These are phyloP conservation scores for Elongisporangium senticosum DNA, from an alignment of 352 stramenopile species.

Conservation along the genomic window DNA sequence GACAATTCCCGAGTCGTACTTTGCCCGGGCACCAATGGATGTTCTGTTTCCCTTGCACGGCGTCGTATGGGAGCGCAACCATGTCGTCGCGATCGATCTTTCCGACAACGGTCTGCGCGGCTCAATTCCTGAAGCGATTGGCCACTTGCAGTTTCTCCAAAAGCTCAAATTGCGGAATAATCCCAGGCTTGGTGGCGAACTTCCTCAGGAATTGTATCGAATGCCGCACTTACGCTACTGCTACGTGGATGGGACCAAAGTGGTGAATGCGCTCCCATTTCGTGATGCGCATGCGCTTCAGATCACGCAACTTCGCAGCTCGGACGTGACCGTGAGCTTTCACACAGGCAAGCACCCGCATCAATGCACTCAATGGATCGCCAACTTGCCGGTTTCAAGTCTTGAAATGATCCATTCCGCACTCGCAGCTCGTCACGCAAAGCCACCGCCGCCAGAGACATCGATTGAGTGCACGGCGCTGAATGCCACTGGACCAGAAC, in stretches of 20 bases:
- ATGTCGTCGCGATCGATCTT: slow-evolving; percentile 54
- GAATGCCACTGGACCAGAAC: slow-evolving; percentile 64
- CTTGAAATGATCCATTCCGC: slow-evolving; percentile 48
- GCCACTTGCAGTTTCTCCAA: slow-evolving; percentile 36
- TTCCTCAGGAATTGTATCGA: slow-evolving; percentile 24
- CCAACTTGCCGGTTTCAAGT: slow-evolving; percentile 46
- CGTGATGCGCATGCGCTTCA: slow-evolving; percentile 47
- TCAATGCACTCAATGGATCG: slow-evolving; percentile 33
- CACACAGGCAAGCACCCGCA: slow-evolving; percentile 19
- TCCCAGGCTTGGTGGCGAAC: slow-evolving; percentile 22
- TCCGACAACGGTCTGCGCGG: slow-evolving; percentile 42
- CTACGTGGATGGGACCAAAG: slow-evolving; percentile 51
- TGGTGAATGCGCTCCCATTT: slow-evolving; percentile 40
- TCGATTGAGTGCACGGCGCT: slow-evolving; percentile 30
- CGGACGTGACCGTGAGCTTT: slow-evolving; percentile 38
- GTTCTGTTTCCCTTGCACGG: slow-evolving; percentile 32
- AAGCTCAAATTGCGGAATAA: slow-evolving; percentile 60
- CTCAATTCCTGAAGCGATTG: slow-evolving; percentile 33
- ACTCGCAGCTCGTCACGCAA: slow-evolving; percentile 34
- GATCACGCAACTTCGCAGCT: slow-evolving; percentile 40
- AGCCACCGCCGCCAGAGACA: slow-evolving; percentile 7
- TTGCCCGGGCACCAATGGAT: slow-evolving; percentile 25
- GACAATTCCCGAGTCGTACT: slow-evolving; percentile 16
- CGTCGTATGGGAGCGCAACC: slow-evolving; percentile 52
- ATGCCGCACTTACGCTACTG: slow-evolving; percentile 53